phyloP scores from a whole-genome alignment of 306 rosid species.

The Citrullus amarus region DNA sequence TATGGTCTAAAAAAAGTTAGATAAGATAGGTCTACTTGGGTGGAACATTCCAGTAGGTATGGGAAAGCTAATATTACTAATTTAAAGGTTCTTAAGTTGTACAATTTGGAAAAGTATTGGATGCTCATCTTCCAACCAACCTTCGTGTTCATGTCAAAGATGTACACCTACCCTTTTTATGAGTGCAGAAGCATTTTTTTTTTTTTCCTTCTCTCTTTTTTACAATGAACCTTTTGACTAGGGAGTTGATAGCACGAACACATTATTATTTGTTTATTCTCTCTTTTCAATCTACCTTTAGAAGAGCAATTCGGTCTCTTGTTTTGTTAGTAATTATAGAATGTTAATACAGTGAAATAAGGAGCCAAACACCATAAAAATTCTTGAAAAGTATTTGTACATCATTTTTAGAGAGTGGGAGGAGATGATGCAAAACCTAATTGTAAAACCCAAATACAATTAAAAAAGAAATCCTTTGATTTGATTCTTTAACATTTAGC shows the following conservation, averaged over 20 bases:
- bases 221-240: neutral
- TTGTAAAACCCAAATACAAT: too few species aligned
- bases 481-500: too few species aligned
- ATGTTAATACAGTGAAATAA: too few species aligned
- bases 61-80: neutral
- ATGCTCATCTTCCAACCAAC: neutral
- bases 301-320: neutral
- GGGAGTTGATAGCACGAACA: neutral
- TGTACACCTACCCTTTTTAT: neutral
- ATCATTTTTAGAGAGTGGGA: too few species aligned
- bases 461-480: too few species aligned
- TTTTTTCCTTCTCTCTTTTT: too few species aligned
- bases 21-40: neutral
- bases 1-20: neutral
- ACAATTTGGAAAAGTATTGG: neutral
- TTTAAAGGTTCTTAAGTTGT: neutral
- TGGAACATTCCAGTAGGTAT: neutral
- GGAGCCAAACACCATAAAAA: too few species aligned
- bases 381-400: too few species aligned
- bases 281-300: neutral
- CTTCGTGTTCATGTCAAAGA: neutral
- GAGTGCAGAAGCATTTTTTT: neutral
- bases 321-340: neutral
- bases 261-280: neutral
- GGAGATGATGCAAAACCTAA: too few species aligned